These are phyloP conservation scores for Selaginella tamariscina DNA, from an alignment of 75 land plant genomes.

Conservation along the genomic window DNA sequence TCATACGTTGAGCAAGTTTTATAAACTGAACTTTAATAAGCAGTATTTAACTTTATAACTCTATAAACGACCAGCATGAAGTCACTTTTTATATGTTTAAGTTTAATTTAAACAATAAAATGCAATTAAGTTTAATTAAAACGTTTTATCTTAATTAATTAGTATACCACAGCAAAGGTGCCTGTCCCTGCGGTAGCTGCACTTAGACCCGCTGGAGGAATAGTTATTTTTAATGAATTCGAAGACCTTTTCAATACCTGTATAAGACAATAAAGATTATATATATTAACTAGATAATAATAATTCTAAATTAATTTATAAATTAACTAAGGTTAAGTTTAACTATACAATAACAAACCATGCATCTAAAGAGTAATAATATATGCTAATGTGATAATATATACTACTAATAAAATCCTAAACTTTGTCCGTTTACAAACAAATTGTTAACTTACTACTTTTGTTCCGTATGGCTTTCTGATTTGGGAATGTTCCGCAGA, in stretches of 20 bases:
- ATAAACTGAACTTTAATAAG: background rate
- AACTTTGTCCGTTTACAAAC: background rate
- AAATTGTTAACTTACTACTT: slow-evolving; percentile 27
- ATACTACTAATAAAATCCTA: background rate
- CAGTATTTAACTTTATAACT: too few species aligned
- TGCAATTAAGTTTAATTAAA: background rate
- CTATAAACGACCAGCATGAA: too few species aligned
- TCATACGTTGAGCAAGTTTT: background rate
- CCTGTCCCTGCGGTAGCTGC: slow-evolving; percentile 31
- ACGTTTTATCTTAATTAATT: background rate
- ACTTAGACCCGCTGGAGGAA: slow-evolving; percentile 33
- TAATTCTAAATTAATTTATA: background rate
- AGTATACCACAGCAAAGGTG: slow-evolving; percentile 34
- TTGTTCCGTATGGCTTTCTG: slow-evolving; percentile 28
- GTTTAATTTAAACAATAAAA: background rate
- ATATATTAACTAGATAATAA: too few species aligned
- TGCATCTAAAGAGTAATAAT: background rate
- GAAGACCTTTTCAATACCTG: slow-evolving; percentile 25
- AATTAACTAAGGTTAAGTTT: background rate
- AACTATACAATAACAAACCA: background rate
- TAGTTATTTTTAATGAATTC: slow-evolving; percentile 18
- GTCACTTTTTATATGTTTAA: background rate
- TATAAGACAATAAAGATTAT: background rate
- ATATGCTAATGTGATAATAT: background rate
- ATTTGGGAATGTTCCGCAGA: background rate